Evolutionary conservation across 768 basidiomycete genomes (phyloP).

Genomic region (Collybia nuda): DNA sequence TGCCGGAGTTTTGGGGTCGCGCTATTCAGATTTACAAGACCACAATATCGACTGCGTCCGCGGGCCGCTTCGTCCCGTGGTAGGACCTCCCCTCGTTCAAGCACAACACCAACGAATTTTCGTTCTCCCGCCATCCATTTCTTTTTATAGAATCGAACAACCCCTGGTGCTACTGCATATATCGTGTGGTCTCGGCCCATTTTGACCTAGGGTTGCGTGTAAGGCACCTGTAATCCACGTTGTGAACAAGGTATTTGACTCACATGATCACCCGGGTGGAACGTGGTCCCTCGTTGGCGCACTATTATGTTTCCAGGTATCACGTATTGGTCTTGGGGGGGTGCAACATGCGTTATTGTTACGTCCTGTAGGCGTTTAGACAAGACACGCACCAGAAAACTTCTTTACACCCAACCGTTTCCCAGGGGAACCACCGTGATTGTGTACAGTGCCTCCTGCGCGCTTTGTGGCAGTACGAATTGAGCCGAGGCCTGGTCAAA

Average conservation of each 20-base stretch:
- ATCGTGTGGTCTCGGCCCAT: slow-evolving; percentile 95
- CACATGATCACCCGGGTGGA: slow-evolving; percentile 94
- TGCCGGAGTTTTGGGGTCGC: slow-evolving; percentile 16
- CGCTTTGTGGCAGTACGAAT: slow-evolving; percentile 95
- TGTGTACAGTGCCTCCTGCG: slow-evolving; percentile 91
- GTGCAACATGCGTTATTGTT: neutral
- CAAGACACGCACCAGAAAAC: slow-evolving; percentile 74
- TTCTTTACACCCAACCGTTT: slow-evolving; percentile 94
- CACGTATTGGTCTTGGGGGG: slow-evolving; percentile 76
- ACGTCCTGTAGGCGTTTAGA: neutral
- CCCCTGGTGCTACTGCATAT: slow-evolving; percentile 87
- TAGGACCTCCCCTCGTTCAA: slow-evolving; percentile 78
- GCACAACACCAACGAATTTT: slow-evolving; percentile 82
- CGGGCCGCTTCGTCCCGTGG: slow-evolving; percentile 73
- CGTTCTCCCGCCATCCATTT: slow-evolving; percentile 74
- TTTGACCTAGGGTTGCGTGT: slow-evolving; percentile 57
- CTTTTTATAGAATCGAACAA: slow-evolving; percentile 90
- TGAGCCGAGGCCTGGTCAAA: slow-evolving; percentile 48
- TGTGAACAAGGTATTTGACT: slow-evolving; percentile 21
- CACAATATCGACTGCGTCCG: slow-evolving; percentile 88
- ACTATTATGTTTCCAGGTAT: slow-evolving; percentile 96
- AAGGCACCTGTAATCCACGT: slow-evolving; percentile 3
- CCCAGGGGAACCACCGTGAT: slow-evolving; percentile 91
- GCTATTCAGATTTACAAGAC: slow-evolving; percentile 63
- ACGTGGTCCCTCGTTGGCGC: slow-evolving; percentile 88